Evolutionary conservation across 1,284 basidiomycete genomes (phyloP), one percentile per base, ranked within the genome.

Genomic region (Naganishia albida): DNA sequence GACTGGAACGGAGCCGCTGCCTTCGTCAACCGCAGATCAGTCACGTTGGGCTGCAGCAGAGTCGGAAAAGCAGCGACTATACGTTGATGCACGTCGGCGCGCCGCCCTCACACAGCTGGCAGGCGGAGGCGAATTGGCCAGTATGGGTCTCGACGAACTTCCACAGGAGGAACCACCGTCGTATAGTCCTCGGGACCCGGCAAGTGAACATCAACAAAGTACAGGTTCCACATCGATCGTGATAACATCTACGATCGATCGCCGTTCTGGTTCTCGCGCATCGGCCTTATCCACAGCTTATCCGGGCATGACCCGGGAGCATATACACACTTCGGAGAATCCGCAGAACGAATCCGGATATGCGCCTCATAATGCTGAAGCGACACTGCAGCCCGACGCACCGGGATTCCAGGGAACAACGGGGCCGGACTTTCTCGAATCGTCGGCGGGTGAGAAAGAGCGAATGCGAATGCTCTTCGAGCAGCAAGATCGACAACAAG

Each of bases 11-110:
- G 56, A 60, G 12, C 23, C 28, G 3, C 46, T 18, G 46, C 34
- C 20, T 40, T 23, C 46, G 18, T 25, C 46, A 23, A 3, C 48
- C 15, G 38, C 26, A 13, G 44, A 40, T 48, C 53, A 53, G 16
- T 26, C 49, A 12, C 51, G 57, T 23, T 74, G 73, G 71, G 49
- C 55, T 2, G 72, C 74, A 4, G 74, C 77, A 8, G 77, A 77
- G 43, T 68, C 73, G 40, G 78, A 79, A 57, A 79, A 80, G 62
- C 74, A 83, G 2, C 80, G 83, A 34, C 74, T 91, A 20, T 93
- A 84, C 76, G 82, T 87, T 63, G 75, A 84, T 54, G 90, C 90
- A 0, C 82, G 84, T 66, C 82, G 80, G 1, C 82, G 81, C 57
- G 89, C 88, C 6, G 85, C 86, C 63, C 80, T 78, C 55, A 73